Evolutionary conservation across 441 rosid species (phyloP).

Genomic region (Syzygium malaccense): DNA sequence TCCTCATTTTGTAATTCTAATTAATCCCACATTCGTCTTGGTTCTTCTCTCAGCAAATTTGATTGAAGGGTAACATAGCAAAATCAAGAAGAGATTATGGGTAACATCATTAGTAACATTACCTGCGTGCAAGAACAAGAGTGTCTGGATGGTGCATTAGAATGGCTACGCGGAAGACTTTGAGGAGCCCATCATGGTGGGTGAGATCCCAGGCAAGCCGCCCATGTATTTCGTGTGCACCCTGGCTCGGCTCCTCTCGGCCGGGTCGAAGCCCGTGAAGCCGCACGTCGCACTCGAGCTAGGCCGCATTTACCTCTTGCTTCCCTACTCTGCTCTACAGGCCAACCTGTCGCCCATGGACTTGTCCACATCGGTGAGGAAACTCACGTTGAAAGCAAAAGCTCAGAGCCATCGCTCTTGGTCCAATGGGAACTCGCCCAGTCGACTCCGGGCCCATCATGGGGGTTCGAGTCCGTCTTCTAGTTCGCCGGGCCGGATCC

Average conservation of each 20-base stretch:
- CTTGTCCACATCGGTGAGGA: constrained; percentile 1
- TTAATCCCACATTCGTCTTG: neutral
- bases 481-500: neutral
- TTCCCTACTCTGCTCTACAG: constrained; percentile 10
- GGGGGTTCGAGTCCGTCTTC: neutral
- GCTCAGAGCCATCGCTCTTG: neutral
- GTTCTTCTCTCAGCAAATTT: neutral
- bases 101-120: neutral
- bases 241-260: constrained; percentile 5
- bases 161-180: constrained; percentile 6
- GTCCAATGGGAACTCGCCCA: neutral
- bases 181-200: constrained; percentile 1
- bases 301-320: constrained; percentile 6
- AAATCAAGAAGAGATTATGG: neutral
- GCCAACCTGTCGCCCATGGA: constrained; percentile 1
- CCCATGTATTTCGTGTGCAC: constrained; percentile 11
- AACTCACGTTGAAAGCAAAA: constrained; percentile 3
- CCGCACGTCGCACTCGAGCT: neutral
- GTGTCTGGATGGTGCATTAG: constrained; percentile 6
- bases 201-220: constrained; percentile 2
- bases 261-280: neutral
- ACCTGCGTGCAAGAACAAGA: neutral
- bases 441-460: neutral
- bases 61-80: neutral
- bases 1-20: neutral